Conservation (phyloP, 2,329 filamentous ascomycete species). For the Neospermospora avenae region DNA sequence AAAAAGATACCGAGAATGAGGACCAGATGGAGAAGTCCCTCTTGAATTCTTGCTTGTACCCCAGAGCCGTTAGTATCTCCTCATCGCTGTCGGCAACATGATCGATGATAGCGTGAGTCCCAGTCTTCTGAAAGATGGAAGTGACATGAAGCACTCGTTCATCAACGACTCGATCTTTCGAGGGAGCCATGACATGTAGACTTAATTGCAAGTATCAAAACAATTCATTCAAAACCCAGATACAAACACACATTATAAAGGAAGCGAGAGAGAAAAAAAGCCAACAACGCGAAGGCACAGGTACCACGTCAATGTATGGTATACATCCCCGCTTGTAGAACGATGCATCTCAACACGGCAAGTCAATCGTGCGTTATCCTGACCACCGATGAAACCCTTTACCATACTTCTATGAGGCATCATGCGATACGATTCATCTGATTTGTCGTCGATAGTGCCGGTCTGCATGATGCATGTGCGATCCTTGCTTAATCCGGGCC, state of each 20-base stretch:
- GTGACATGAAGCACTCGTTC: not conserved
- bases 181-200: not conserved
- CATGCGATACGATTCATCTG: not conserved
- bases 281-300: not conserved
- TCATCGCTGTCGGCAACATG: constrained; percentile 13
- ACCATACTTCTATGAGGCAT: no score
- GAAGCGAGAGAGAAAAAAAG: not conserved
- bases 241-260: no score
- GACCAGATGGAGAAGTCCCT: constrained; percentile 11
- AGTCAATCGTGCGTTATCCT: not conserved
- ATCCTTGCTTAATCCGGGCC: not conserved
- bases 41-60: constrained; percentile 19
- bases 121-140: constrained; percentile 6
- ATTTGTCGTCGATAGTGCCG: not conserved
- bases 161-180: not conserved
- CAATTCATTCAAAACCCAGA: no score
- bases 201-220: no score
- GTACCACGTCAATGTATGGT: not conserved
- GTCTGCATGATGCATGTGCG: not conserved
- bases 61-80: constrained; percentile 11
- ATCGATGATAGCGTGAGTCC: constrained; percentile 6
- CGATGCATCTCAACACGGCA: not conserved
- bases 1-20: constrained; percentile 14
- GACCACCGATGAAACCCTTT: not conserved
- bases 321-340: not conserved